Percentiles rank a stretch among this genome's conserved stretches.
Evolutionary conservation across 768 basidiomycete genomes (phyloP).

Genomic region (Heimioporus sp.): DNA sequence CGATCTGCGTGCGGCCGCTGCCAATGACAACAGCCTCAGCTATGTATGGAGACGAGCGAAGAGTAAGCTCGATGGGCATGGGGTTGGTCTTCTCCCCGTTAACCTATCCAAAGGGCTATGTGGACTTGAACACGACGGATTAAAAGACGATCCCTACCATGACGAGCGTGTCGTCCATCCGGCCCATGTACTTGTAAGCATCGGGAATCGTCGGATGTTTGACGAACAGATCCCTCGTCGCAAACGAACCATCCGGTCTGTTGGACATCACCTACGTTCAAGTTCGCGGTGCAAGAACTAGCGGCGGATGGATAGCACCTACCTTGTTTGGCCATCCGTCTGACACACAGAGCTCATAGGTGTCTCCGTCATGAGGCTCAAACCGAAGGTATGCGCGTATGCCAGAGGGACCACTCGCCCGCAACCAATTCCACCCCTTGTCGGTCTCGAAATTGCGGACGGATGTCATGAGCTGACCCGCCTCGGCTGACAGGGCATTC

Average conservation of each 20-base stretch:
- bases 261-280: conserved; percentile 32
- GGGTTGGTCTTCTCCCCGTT: conserved; percentile 58
- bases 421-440: conserved; percentile 57
- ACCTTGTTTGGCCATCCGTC: conserved; percentile 54
- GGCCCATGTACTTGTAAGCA: conserved; percentile 49
- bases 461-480: conserved; percentile 45
- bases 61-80: conserved; percentile 50
- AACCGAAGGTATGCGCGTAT: conserved; percentile 39
- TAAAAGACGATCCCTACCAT: conserved; percentile 18
- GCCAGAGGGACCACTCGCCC: conserved; percentile 27
- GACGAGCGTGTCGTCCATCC: conserved; percentile 55
- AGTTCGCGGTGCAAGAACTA: not conserved
- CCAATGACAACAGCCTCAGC: conserved; percentile 56
- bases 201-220: conserved; percentile 42
- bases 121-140: too few species aligned
- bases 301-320: not conserved
- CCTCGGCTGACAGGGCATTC: conserved; percentile 19
- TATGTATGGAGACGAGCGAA: conserved; percentile 46
- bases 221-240: conserved; percentile 53
- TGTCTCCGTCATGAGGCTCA: conserved; percentile 40
- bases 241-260: conserved; percentile 51
- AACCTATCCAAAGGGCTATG: conserved; percentile 14
- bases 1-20: conserved; percentile 45
- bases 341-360: conserved; percentile 47
- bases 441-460: conserved; percentile 46